Base-by-base conservation (phyloP, 768 basidiomycete genomes). In the Tulasnella sp. region DNA sequence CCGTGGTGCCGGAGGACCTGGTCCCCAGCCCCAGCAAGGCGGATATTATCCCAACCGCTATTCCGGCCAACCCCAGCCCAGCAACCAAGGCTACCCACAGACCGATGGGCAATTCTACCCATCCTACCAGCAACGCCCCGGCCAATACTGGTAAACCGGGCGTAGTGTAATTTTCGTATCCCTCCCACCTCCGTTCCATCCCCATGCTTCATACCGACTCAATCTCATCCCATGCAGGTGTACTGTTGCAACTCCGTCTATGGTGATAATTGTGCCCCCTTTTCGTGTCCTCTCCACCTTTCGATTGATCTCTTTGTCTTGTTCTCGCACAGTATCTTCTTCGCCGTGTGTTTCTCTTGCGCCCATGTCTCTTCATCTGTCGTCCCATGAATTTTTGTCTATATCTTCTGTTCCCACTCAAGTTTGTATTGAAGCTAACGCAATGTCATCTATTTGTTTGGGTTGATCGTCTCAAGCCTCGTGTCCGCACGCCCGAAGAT, bases 21-120 rank as follows among this genome's bases (percentile, higher is more conserved):
- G 40, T 31, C 29, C 42, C 25, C 55, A 57, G 25, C 23, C 55
- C 15, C 55, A 57, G 27, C 55, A 57, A 19, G 55, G 55, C 29
- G 29, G 55, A 25, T 57, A 57, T 27, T 57, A 57, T n/a, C 55
- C 55, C 17, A 56, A 36, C 42, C 42, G 32, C 19, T 57, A 57
- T 21, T 57, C 55, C 12, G 29, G 29, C 23, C 55, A 57, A 49
- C 19, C 41, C 14, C 52, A 54, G 32, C 55, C 55, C 14, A 21
- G 42, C 25, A 32, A 41, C 8, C 55, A 45, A 34, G 55, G 55
- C 29, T 57, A 57, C 29, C 55, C 55, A 32, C 55, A 57, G 35
- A 29, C 27, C 32, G 55, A 49, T 21, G 52, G 52, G 4, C 46
- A 48, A 19, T 57, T 49, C 37, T 57, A 57, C 48, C 42, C 55